phyloP scores from a whole-genome alignment of 2,329 filamentous ascomycete species.

The Lachnellula cervina region DNA sequence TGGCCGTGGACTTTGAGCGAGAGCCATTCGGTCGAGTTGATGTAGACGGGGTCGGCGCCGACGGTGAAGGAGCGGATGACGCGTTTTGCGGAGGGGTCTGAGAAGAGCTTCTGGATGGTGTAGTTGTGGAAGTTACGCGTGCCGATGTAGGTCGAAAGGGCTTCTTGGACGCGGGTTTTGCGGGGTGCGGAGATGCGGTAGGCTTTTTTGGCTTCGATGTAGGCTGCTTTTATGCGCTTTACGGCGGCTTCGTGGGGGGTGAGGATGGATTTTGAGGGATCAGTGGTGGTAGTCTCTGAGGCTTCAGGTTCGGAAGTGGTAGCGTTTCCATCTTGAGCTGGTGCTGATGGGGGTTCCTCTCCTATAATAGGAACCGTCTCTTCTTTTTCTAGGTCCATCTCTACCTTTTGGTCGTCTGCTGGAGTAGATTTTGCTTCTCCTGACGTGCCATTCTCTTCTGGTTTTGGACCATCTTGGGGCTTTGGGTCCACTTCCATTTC shows the following conservation, averaged over 20 bases:
- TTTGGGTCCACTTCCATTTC: background rate
- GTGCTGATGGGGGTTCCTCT: background rate
- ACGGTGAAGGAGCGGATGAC: constrained; percentile 90
- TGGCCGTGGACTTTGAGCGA: constrained; percentile 95
- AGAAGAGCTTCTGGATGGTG: constrained; percentile 80
- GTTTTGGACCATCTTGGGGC: background rate
- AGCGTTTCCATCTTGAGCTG: background rate
- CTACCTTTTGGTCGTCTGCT: background rate
- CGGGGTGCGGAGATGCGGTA: constrained; percentile 76
- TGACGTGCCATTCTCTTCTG: background rate
- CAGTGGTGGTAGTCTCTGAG: background rate
- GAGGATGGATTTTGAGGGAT: constrained; percentile 16
- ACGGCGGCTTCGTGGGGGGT: constrained; percentile 59
- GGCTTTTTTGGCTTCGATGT: constrained; percentile 73
- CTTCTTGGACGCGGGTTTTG: constrained; percentile 64
- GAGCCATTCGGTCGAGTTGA: constrained; percentile 91
- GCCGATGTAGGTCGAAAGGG: constrained; percentile 71
- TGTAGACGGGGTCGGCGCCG: constrained; percentile 70
- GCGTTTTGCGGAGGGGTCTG: constrained; percentile 79
- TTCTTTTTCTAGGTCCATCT: background rate
- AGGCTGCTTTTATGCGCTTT: constrained; percentile 73
- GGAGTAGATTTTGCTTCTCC: background rate
- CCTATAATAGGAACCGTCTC: background rate
- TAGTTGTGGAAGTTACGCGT: constrained; percentile 97
- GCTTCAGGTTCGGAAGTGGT: background rate